A percentile compares a stretch with the other conserved stretches of the same genome.
Evolutionary conservation across 2,329 filamentous ascomycete species (phyloP).

Genomic region (Pseudogymnoascus sp.): DNA sequence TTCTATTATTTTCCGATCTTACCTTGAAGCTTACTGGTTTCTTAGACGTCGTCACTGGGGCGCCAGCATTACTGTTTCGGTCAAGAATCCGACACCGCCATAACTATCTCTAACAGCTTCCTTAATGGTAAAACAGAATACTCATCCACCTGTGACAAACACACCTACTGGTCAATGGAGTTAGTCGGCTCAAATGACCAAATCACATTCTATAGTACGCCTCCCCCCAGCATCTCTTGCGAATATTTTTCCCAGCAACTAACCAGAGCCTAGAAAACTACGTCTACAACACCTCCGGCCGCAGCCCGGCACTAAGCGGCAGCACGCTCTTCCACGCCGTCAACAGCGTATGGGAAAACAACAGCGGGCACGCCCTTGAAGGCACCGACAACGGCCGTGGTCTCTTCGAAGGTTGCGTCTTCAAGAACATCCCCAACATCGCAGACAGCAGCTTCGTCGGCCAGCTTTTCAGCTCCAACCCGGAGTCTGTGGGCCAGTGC

Average conservation of each 20-base stretch:
- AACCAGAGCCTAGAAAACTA: conserved; percentile 31
- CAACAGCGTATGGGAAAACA: conserved; percentile 34
- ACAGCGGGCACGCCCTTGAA: conserved; percentile 38
- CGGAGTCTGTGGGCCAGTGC: conserved; percentile 9
- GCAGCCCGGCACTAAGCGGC: conserved; percentile 34
- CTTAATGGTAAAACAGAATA: conserved; percentile 36
- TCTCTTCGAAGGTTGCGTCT: conserved; percentile 38
- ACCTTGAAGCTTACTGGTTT: not conserved
- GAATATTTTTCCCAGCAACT: not conserved
- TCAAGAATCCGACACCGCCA: conserved; percentile 26
- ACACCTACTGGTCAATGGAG: conserved; percentile 39
- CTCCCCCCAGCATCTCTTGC: not conserved
- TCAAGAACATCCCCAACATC: conserved; percentile 31
- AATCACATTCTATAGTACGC: conserved; percentile 27
- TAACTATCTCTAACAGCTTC: conserved; percentile 39
- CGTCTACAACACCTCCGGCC: conserved; percentile 35
- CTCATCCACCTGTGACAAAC: conserved; percentile 36
- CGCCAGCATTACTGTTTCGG: conserved; percentile 34
- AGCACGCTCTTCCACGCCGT: conserved; percentile 32
- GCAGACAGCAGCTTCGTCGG: conserved; percentile 1
- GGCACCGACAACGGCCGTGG: conserved; percentile 25
- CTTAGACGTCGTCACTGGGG: conserved; percentile 26
- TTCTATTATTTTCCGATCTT: not conserved
- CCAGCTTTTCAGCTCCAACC: conserved; percentile 16
- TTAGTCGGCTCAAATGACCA: conserved; percentile 33